Percentiles rank a stretch among this genome's conserved stretches.
Evolutionary conservation across 1,139 yeast species (phyloP).

Genomic region (Suhomyces wounanorum): DNA sequence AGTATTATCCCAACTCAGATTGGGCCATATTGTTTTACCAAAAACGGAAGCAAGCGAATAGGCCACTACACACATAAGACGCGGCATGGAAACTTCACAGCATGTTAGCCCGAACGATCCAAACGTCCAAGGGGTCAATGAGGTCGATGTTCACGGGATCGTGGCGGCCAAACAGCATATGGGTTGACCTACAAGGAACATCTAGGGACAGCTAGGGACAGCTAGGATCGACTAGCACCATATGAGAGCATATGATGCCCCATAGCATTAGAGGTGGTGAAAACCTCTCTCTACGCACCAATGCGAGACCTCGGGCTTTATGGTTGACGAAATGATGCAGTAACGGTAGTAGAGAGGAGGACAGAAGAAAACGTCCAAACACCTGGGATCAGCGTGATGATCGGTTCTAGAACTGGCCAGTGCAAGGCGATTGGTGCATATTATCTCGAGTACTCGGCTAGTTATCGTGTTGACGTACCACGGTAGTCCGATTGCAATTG

Average conservation of each 20-base stretch:
- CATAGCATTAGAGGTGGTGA: too few relatives aligned
- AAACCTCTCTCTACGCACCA: too few relatives aligned
- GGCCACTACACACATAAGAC: neutral
- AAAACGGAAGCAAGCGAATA: neutral
- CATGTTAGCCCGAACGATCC: neutral
- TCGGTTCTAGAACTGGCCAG: neutral
- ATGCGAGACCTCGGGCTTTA: too few relatives aligned
- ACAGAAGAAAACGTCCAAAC: neutral
- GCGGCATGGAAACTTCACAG: neutral
- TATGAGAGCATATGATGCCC: too few relatives aligned
- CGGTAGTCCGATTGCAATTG: neutral
- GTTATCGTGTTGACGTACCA: neutral
- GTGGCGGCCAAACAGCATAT: too few relatives aligned
- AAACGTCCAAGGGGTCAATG: too few relatives aligned
- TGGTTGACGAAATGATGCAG: neutral
- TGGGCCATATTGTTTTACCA: neutral
- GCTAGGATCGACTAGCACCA: too few relatives aligned
- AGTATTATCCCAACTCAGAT: neutral
- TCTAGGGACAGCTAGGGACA: too few relatives aligned
- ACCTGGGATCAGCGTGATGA: neutral
- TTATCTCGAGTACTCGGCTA: neutral
- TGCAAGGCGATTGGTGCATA: neutral
- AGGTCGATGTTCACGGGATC: too few relatives aligned
- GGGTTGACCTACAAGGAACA: too few relatives aligned
- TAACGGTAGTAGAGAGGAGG: neutral